Evolutionary conservation across 345 rosid species (phyloP).

Genomic region (Eucalyptus polyanthemos): DNA sequence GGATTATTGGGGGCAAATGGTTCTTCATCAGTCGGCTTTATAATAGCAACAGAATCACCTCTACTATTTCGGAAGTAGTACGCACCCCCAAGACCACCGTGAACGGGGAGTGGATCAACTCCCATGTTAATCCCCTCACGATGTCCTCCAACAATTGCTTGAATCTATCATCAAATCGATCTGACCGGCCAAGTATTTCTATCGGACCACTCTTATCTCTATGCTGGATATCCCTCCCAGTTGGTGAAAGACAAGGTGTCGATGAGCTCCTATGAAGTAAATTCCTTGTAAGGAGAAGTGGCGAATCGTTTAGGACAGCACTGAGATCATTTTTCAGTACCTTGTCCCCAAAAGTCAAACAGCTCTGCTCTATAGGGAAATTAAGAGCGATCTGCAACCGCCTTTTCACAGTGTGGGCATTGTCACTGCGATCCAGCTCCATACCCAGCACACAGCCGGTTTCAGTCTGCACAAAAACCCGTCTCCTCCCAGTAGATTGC

Average conservation of each 20-base stretch:
- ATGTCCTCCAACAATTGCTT: constrained; percentile 52
- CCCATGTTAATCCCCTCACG: constrained; percentile 74
- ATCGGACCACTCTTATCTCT: constrained; percentile 80
- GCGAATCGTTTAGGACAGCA: constrained; percentile 78
- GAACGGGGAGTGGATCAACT: constrained; percentile 71
- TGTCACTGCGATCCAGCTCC: constrained; percentile 95
- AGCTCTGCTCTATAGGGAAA: constrained; percentile 72
- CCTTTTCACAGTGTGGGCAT: constrained; percentile 84
- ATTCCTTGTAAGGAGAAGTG: constrained; percentile 76
- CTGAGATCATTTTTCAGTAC: constrained; percentile 84
- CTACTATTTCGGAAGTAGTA: constrained; percentile 70
- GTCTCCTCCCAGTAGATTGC: constrained; percentile 65
- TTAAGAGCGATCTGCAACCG: constrained; percentile 91
- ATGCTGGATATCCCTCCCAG: constrained; percentile 70
- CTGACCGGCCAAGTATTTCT: constrained; percentile 72
- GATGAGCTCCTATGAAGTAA: constrained; percentile 85
- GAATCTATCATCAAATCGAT: constrained; percentile 26
- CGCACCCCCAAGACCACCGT: constrained; percentile 91
- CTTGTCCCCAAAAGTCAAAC: constrained; percentile 76
- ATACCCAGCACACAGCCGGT: constrained; percentile 96
- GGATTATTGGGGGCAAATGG: constrained; percentile 99
- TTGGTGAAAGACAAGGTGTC: constrained; percentile 96
- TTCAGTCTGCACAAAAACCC: constrained; percentile 93
- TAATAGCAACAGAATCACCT: constrained; percentile 81
- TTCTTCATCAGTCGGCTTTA: constrained; percentile 98